phyloP scores from a whole-genome alignment of 2,329 filamentous ascomycete species.

The Gyromitra esculenta region DNA sequence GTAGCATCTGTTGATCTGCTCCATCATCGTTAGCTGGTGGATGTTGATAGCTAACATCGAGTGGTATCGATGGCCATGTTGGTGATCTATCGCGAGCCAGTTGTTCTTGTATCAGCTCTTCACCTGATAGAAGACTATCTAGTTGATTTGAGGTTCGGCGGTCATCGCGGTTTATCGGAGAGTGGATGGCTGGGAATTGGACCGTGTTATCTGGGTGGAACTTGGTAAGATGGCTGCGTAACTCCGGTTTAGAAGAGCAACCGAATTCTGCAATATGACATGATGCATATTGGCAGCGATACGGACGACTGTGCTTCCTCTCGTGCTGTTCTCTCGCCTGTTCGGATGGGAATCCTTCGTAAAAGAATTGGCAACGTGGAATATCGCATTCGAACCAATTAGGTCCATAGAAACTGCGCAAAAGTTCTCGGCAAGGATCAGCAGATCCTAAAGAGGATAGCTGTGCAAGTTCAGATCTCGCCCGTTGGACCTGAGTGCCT shows the following conservation, averaged over 20 bases:
- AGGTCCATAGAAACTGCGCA: conserved; percentile 60
- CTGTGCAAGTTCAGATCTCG: conserved; percentile 57
- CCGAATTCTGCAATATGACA: conserved; percentile 61
- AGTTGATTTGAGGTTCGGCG: too few species aligned
- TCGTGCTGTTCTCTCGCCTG: conserved; percentile 60
- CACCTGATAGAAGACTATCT: too few species aligned
- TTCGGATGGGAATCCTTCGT: conserved; percentile 61
- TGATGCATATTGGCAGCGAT: conserved; percentile 59
- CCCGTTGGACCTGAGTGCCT: background rate
- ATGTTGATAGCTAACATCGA: too few species aligned
- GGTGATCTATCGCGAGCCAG: too few species aligned
- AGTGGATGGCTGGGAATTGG: background rate
- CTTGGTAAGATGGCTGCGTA: conserved; percentile 59
- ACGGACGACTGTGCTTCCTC: conserved; percentile 62
- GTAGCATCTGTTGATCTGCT: too few species aligned
- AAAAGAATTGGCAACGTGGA: conserved; percentile 62
- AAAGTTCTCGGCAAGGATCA: conserved; percentile 28
- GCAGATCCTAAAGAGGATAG: conserved; percentile 46
- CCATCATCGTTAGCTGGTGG: too few species aligned
- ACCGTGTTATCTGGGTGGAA: conserved; percentile 55
- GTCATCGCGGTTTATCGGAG: too few species aligned
- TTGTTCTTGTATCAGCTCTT: too few species aligned
- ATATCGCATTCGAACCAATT: conserved; percentile 62
- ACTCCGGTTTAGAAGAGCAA: conserved; percentile 62
- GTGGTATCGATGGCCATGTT: too few species aligned